Base-by-base conservation (phyloP, 805 yeast species). In the Nakazawaea pomicola region DNA sequence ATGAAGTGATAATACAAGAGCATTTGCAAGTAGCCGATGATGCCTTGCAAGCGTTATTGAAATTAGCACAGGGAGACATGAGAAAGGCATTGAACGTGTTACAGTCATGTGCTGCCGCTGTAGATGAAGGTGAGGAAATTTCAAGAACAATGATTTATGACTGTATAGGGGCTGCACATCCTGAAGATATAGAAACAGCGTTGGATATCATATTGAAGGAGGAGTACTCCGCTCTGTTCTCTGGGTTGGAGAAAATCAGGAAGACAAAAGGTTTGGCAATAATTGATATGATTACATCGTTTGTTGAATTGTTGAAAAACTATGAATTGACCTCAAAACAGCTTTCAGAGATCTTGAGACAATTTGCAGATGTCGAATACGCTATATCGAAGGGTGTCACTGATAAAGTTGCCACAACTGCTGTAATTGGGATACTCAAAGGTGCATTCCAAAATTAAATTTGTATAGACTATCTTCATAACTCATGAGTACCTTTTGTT, bases 151-250 rank as follows among this genome's bases (percentile, higher is more conserved):
- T 85, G 79, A 80, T 93, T 28, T 93, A 87, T 58, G 96, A 90
- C 48, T 90, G 97, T 58, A 82, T 93, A 24, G 99, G 99, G 2
- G 90, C 95, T 1, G 98, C 99, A 3, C 84, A 84, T 48, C 98
- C 98, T 1, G 73, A 70, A 29, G 96, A 90, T 50, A 72, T 93
- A 18, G 84, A 84, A 51, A 67, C 78, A 0, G 80, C 89, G 4
- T 64, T 93, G 45, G 83, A 82, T 47, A 75, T 95, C 4, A 78
- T 91, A 19, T 64, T 93, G 56, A 79, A 78, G 50, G 95, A 89
- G 46, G 95, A 89, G 54, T 93, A 96, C 95, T 72, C 84, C 9
- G 78, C 89, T 8, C 76, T 95, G 1, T 74, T 75, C 50, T 61
- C 72, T 24, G 83, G 93, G 2, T 63, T 93, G 51, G 71, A 68